Evolutionary conservation across 2,329 filamentous ascomycete species (phyloP).

Genomic region (Sarocladium kiliense): DNA sequence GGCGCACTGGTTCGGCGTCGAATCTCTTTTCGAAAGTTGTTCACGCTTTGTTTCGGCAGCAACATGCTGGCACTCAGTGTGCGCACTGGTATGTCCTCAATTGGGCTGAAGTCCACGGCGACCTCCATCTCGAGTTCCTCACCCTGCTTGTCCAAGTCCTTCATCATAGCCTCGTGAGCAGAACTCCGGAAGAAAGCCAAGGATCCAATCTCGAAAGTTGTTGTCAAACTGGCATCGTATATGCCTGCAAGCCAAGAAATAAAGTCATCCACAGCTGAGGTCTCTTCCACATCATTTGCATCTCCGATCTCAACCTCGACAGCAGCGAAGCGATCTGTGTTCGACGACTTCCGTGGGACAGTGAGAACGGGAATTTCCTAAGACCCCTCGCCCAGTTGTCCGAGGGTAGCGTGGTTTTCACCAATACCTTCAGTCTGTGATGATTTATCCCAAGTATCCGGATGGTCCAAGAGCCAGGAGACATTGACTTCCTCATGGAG

Average conservation of each 20-base stretch:
- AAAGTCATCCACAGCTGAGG: slow-evolving; percentile 22
- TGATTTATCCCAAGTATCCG: neutral
- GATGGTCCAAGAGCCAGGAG: slow-evolving; percentile 23
- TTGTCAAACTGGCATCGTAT: slow-evolving; percentile 35
- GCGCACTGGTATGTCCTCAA: slow-evolving; percentile 44
- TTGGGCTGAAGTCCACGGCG: neutral
- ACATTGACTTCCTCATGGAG: slow-evolving; percentile 33
- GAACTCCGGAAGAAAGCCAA: slow-evolving; percentile 44
- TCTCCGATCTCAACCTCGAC: slow-evolving; percentile 13
- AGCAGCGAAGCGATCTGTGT: neutral
- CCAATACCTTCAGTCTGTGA: neutral
- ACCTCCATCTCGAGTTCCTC: neutral
- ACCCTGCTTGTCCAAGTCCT: slow-evolving; percentile 29
- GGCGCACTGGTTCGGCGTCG: slow-evolving; percentile 1
- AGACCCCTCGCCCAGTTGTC: slow-evolving; percentile 15
- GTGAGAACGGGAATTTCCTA: neutral
- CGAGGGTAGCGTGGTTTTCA: neutral
- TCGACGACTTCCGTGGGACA: neutral
- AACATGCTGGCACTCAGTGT: slow-evolving; percentile 52
- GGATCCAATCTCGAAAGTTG: slow-evolving; percentile 47
- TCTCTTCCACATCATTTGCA: slow-evolving; percentile 14
- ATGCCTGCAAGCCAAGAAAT: slow-evolving; percentile 29
- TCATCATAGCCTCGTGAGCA: slow-evolving; percentile 41
- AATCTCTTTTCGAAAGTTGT: slow-evolving; percentile 35
- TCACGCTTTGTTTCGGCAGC: slow-evolving; percentile 42